A percentile compares a stretch with the other conserved stretches of the same genome.
phyloP scores from a whole-genome alignment of 2,329 filamentous ascomycete species.

The Monilinia fructigena region DNA sequence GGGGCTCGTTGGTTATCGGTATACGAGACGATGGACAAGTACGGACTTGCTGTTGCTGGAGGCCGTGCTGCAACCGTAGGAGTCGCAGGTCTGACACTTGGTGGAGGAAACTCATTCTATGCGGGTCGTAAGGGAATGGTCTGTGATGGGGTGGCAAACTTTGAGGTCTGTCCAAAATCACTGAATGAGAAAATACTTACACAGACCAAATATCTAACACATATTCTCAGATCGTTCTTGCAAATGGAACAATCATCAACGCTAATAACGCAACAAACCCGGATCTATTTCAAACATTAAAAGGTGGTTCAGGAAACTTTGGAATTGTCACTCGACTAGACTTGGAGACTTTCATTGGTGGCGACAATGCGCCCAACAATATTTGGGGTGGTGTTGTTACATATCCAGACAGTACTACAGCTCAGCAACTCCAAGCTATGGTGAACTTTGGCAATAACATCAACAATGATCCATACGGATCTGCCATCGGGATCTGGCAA shows the following conservation, averaged over 20 bases:
- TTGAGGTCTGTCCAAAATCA: conserved; percentile 9
- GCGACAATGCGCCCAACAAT: conserved; percentile 5
- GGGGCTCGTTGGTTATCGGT: conserved; percentile 42
- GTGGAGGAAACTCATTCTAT: conserved; percentile 34
- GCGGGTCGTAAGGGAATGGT: conserved; percentile 27
- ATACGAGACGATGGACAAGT: neutral
- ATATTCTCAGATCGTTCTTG: conserved; percentile 39
- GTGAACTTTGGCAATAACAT: conserved; percentile 7
- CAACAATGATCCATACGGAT: conserved; percentile 4
- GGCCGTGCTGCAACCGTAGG: conserved; percentile 26
- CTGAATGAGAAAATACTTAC: neutral
- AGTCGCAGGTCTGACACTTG: conserved; percentile 29
- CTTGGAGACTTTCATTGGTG: conserved; percentile 41
- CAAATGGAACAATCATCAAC: conserved; percentile 49
- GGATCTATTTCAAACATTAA: conserved; percentile 54
- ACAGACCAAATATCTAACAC: neutral
- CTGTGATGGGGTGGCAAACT: conserved; percentile 27
- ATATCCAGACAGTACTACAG: conserved; percentile 9
- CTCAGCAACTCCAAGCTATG: neutral
- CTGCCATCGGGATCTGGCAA: conserved; percentile 10
- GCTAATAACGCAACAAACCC: conserved; percentile 45
- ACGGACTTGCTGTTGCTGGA: conserved; percentile 23
- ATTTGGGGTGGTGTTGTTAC: conserved; percentile 26
- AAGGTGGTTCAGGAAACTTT: conserved; percentile 47
- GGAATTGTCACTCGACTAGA: conserved; percentile 51